Percentiles rank a stretch among this genome's conserved stretches.
phyloP scores from a whole-genome alignment of 1,284 basidiomycete species.

The Austroboletus niveus region DNA sequence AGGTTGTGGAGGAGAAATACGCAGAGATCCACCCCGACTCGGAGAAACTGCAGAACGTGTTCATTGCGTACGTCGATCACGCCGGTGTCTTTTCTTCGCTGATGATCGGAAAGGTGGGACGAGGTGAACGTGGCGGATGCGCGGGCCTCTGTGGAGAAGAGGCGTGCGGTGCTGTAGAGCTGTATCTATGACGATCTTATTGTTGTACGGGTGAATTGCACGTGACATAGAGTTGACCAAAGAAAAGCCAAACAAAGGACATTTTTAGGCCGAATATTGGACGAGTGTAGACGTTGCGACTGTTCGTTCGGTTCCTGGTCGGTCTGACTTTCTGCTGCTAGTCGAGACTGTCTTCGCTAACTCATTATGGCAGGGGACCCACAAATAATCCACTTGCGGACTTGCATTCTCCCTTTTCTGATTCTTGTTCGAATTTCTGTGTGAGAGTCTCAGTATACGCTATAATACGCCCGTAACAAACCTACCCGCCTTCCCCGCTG shows the following conservation, averaged over 20 bases:
- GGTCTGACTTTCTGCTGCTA: conserved; percentile 11
- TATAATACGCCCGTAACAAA: conserved; percentile 2
- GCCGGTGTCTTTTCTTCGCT: not conserved
- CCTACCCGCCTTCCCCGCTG: conserved; percentile 2
- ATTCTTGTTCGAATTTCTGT: conserved; percentile 38
- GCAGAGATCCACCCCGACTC: conserved; percentile 64
- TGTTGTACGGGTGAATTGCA: conserved; percentile 9
- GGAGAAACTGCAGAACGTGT: conserved; percentile 50
- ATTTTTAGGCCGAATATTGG: not conserved
- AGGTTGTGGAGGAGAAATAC: conserved; percentile 53
- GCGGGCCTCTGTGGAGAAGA: conserved; percentile 30
- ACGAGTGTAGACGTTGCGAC: not conserved
- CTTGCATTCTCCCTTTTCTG: conserved; percentile 34
- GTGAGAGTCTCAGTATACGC: conserved; percentile 31
- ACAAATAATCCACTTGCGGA: conserved; percentile 41
- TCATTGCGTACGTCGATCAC: conserved; percentile 44
- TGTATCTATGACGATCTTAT: conserved; percentile 1
- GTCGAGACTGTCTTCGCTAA: conserved; percentile 16
- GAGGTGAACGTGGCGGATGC: conserved; percentile 39
- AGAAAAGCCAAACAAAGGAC: not conserved
- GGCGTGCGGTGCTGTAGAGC: conserved; percentile 16
- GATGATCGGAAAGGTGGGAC: conserved; percentile 34
- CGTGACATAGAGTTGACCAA: conserved; percentile 11
- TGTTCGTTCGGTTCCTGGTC: conserved; percentile 11
- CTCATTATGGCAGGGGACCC: conserved; percentile 41